Conservation (phyloP, 345 rosid genomes). For the Acer campestre region DNA sequence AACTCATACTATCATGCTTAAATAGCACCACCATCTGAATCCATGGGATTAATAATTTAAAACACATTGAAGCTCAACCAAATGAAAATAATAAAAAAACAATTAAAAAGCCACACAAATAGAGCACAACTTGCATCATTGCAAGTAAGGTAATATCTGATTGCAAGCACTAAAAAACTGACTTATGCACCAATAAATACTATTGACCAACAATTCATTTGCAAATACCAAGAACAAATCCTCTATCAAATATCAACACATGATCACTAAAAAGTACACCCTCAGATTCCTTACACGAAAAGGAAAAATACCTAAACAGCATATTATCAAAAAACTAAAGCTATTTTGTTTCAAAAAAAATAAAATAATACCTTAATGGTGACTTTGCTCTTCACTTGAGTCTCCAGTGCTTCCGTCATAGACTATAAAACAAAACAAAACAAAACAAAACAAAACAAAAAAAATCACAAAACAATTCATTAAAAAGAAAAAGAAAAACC, state of each 20-base stretch:
- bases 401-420: conserved; percentile 94
- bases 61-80: neutral
- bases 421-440: conserved; percentile 48
- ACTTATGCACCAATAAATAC: neutral
- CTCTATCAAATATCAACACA: neutral
- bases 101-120: too few relatives aligned
- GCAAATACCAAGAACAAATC: conserved; percentile 11
- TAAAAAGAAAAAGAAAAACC: neutral
- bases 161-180: neutral
- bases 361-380: conserved; percentile 59
- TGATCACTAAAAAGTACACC: neutral
- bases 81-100: neutral
- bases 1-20: neutral
- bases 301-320: neutral
- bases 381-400: conserved; percentile 93
- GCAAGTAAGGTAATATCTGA: neutral
- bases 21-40: neutral
- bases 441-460: neutral
- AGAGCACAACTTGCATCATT: neutral
- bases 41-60: neutral
- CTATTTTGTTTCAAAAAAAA: neutral
- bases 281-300: neutral
- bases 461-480: conserved; percentile 6
- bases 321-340: neutral
- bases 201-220: neutral